phyloP scores from a whole-genome alignment of 1,139 yeast species.

The Debaryomyces udenii region DNA sequence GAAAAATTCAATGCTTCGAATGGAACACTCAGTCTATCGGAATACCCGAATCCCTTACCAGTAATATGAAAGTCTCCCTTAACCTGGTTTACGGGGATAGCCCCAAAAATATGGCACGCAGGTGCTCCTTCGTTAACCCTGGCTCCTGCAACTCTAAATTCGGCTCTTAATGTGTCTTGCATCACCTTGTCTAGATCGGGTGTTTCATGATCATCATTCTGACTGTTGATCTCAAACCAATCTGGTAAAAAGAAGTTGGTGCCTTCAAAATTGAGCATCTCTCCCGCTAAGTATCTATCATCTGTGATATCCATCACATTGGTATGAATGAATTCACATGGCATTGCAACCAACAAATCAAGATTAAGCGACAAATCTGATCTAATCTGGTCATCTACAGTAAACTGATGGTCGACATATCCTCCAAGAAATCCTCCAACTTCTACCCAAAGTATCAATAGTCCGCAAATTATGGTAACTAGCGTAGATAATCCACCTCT shows the following conservation, averaged over 20 bases:
- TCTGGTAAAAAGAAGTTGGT: conserved; percentile 57
- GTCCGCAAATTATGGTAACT: conserved; percentile 57
- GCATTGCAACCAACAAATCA: conserved; percentile 82
- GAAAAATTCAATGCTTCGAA: conserved; percentile 68
- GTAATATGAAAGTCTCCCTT: conserved; percentile 85
- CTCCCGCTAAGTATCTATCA: conserved; percentile 79
- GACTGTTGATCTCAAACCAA: conserved; percentile 44
- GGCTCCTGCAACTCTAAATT: conserved; percentile 50
- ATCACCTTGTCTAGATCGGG: conserved; percentile 69
- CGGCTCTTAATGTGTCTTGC: conserved; percentile 66
- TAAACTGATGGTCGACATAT: conserved; percentile 73
- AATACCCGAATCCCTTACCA: conserved; percentile 69
- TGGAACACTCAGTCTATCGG: conserved; percentile 48
- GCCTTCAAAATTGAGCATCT: conserved; percentile 70
- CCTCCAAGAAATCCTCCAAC: conserved; percentile 88
- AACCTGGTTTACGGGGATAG: conserved; percentile 84
- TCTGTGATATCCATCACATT: conserved; percentile 77
- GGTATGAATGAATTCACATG: conserved; percentile 75
- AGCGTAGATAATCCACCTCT: conserved; percentile 82
- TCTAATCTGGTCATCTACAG: conserved; percentile 66
- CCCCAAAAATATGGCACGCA: conserved; percentile 88
- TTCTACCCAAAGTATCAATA: conserved; percentile 83
- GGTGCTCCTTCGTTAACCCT: conserved; percentile 56
- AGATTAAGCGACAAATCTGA: conserved; percentile 69
- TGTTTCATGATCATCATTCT: conserved; percentile 52